These are phyloP conservation scores for Xylaria nigripes DNA, from an alignment of 495 filamentous ascomycete genomes.

Conservation along the genomic window DNA sequence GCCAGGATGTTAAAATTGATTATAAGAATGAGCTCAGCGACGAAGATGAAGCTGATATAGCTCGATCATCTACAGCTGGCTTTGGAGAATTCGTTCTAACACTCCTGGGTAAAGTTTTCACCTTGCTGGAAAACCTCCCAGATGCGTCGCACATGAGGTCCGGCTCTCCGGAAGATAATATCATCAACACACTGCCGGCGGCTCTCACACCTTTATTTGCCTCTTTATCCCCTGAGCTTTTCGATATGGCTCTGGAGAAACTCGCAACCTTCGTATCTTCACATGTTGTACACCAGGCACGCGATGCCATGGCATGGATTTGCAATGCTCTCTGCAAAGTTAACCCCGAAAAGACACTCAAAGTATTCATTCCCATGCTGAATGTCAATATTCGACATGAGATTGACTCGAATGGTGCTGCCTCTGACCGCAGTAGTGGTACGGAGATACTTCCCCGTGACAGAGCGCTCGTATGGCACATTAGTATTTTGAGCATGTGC, in stretches of 20 bases:
- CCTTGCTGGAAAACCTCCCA: slow-evolving; percentile 87
- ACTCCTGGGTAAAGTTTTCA: slow-evolving; percentile 90
- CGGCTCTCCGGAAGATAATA: slow-evolving; percentile 90
- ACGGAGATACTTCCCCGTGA: slow-evolving; percentile 90
- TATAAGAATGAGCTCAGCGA: slow-evolving; percentile 77
- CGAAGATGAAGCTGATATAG: slow-evolving; percentile 77
- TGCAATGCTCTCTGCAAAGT: slow-evolving; percentile 94
- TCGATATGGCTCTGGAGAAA: slow-evolving; percentile 84
- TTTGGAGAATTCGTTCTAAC: slow-evolving; percentile 87
- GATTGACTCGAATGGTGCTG: slow-evolving; percentile 95
- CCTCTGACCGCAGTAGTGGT: slow-evolving; percentile 86
- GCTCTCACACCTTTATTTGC: slow-evolving; percentile 87
- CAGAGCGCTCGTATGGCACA: slow-evolving; percentile 88
- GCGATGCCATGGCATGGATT: slow-evolving; percentile 98
- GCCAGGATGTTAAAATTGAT: slow-evolving; percentile 72
- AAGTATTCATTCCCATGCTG: slow-evolving; percentile 80
- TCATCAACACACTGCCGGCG: slow-evolving; percentile 91
- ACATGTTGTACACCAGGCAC: slow-evolving; percentile 94
- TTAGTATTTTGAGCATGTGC: slow-evolving; percentile 97
- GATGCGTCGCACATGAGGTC: slow-evolving; percentile 79
- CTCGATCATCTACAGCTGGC: slow-evolving; percentile 91
- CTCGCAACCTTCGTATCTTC: slow-evolving; percentile 86
- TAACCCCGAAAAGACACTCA: slow-evolving; percentile 84
- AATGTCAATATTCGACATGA: slow-evolving; percentile 88
- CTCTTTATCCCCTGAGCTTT: slow-evolving; percentile 85